Evolutionary conservation across 306 rosid species (phyloP), one percentile per base, ranked within the genome.

Genomic region (Lagenaria siceraria): DNA sequence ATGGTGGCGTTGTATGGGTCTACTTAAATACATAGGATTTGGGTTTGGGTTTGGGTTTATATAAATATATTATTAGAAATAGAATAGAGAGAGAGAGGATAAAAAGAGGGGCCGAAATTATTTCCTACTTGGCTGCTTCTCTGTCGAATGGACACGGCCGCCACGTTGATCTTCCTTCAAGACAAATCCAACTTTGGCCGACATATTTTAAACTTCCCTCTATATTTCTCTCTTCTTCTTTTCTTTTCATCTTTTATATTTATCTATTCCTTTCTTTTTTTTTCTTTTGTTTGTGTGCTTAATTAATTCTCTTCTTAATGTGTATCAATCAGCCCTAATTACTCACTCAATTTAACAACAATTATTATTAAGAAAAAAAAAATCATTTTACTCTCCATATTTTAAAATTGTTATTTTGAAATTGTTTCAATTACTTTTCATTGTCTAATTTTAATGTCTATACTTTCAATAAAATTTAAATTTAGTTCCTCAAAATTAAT

Each of bases 41-140:
- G 51, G 17, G 4, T 29, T 48, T 13, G 31, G 31, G 3, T 29
- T 52, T 52, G 56, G 56, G 56, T 31, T 29, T 27, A 18, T 33
- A 15, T 14, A 0, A 17, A 13, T 1, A n/a, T 29, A 31, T 62
- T 36, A 65, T 19, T 29, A 29, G 31, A 29, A 29, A 29, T 29
- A 29, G 31, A 0, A 65, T 65, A 36, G 29, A 77, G 13, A 80
- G 48, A 78, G 12, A 76, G 29, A 54, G 19, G 42, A 53, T 46
- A 36, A 55, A 51, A 64, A 7, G 13, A 25, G 9, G 71, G 27
- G 70, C 76, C 46, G 78, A 75, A 75, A 81, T 75, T 82, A 62
- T 83, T 91, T 91, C 92, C 82, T 90, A 83, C 85, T 90, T 90
- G 94, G 97, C 93, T 86, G 89, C 94, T 91, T 84, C 79, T 86